Evolutionary conservation across 2,329 filamentous ascomycete genomes (phyloP).

Genomic region (Fusarium veterinarium): DNA sequence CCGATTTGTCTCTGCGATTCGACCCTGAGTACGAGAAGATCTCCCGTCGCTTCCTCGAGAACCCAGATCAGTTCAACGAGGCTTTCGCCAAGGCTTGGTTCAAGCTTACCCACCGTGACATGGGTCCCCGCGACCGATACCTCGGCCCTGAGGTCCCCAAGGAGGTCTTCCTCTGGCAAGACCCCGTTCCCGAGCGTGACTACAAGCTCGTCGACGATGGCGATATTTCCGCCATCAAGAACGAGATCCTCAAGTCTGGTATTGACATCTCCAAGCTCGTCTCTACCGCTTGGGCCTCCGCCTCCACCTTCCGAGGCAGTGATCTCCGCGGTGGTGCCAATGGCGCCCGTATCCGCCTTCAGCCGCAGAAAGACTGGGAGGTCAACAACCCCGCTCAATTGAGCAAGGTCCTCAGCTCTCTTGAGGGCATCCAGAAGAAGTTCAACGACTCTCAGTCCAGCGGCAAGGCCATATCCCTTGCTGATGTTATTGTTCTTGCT

Average conservation of each 20-base stretch:
- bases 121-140: conserved; percentile 78
- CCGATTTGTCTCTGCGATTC: conserved; percentile 71
- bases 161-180: conserved; percentile 80
- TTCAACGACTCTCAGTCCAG: conserved; percentile 66
- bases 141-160: conserved; percentile 79
- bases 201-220: conserved; percentile 69
- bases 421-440: conserved; percentile 73
- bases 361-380: conserved; percentile 78
- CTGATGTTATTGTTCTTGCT: conserved; percentile 81
- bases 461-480: conserved; percentile 79
- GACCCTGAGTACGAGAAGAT: conserved; percentile 85
- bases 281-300: conserved; percentile 74
- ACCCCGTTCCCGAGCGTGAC: conserved; percentile 72
- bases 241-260: conserved; percentile 72
- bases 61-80: conserved; percentile 76
- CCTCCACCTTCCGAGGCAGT: conserved; percentile 77
- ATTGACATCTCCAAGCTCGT: conserved; percentile 71
- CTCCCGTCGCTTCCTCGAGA: conserved; percentile 73
- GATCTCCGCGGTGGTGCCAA: conserved; percentile 89
- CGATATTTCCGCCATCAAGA: conserved; percentile 74
- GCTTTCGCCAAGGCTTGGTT: conserved; percentile 82
- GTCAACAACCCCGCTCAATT: conserved; percentile 79
- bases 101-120: conserved; percentile 84
- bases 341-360: conserved; percentile 79
- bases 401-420: conserved; percentile 67